Evolutionary conservation across 352 stramenopile genomes (phyloP).

Genomic region (Pythium sp.): DNA sequence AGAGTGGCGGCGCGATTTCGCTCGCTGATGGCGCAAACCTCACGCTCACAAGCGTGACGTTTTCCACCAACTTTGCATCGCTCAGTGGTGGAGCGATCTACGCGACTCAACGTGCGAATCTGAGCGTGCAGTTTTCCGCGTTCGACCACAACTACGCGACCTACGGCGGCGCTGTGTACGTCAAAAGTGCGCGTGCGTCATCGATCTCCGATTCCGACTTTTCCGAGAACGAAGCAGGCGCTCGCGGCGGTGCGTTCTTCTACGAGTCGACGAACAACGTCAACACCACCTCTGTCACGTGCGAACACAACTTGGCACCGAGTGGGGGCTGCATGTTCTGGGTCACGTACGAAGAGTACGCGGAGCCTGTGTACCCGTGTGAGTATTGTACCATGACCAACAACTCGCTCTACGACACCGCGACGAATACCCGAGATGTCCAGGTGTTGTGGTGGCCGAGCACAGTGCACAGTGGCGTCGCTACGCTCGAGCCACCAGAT

Average conservation of each 20-base stretch:
- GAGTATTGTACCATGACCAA: constrained; percentile 30
- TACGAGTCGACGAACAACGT: constrained; percentile 31
- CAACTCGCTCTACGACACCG: constrained; percentile 52
- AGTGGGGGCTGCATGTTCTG: constrained; percentile 70
- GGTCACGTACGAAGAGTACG: constrained; percentile 29
- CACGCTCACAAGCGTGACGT: constrained; percentile 16
- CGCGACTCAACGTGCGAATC: constrained; percentile 17
- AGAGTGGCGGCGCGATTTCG: constrained; percentile 29
- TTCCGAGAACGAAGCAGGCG: constrained; percentile 28
- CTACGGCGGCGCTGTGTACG: constrained; percentile 40
- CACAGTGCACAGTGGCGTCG: constrained; percentile 38
- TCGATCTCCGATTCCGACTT: constrained; percentile 26
- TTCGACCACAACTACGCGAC: constrained; percentile 32
- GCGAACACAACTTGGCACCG: constrained; percentile 33
- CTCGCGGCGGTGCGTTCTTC: constrained; percentile 50
- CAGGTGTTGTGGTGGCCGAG: constrained; percentile 57
- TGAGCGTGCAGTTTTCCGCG: constrained; percentile 17
- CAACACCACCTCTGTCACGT: constrained; percentile 24
- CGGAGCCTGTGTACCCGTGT: constrained; percentile 31
- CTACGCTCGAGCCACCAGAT: constrained; percentile 37
- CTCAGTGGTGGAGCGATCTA: constrained; percentile 34
- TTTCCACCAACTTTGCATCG: constrained; percentile 24
- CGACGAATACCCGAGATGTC: constrained; percentile 60
- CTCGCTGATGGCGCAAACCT: constrained; percentile 14
- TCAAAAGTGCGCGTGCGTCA: constrained; percentile 18